A percentile compares a stretch with the other conserved stretches of the same genome.
These are phyloP conservation scores for Zygnema cylindricum DNA, from an alignment of 139 green algal genomes.

Conservation along the genomic window DNA sequence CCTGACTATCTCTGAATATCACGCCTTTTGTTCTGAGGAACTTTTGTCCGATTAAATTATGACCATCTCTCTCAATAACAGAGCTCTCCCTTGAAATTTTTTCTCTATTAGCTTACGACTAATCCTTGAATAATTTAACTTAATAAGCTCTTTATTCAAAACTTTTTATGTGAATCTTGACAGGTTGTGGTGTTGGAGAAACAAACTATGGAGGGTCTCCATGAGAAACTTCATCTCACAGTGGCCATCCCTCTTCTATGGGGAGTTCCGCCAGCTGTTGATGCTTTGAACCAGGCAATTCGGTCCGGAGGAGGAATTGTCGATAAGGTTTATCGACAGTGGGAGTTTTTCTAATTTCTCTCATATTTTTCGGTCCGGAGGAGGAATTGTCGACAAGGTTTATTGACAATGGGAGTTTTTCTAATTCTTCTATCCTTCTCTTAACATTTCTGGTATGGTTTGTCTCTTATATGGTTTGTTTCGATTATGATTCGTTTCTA, in stretches of 20 bases:
- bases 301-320: constrained; percentile 62
- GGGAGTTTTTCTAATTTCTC: constrained; percentile 31
- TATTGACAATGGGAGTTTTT: constrained; percentile 57
- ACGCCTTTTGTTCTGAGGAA: too few species aligned
- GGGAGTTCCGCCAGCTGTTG: constrained; percentile 77
- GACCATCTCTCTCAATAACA: too few species aligned
- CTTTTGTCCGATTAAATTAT: too few species aligned
- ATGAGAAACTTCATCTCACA: constrained; percentile 73
- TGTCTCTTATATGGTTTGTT: too few species aligned
- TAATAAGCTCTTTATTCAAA: too few species aligned
- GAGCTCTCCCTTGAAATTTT: too few species aligned
- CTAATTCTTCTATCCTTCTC: background rate
- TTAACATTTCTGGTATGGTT: too few species aligned
- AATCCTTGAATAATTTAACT: too few species aligned
- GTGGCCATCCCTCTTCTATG: constrained; percentile 80
- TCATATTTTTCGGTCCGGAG: constrained; percentile 58
- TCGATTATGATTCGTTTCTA: too few species aligned
- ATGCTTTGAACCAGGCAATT: constrained; percentile 69
- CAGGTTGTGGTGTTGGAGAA: constrained; percentile 50
- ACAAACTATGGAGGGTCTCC: constrained; percentile 68
- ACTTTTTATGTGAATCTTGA: constrained; percentile 50
- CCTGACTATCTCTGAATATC: too few species aligned
- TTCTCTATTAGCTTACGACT: too few species aligned
- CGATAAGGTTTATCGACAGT: constrained; percentile 58
- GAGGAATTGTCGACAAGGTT: constrained; percentile 60